Conservation (phyloP, 805 yeast species). For the Ogataea nitratoaversa region DNA sequence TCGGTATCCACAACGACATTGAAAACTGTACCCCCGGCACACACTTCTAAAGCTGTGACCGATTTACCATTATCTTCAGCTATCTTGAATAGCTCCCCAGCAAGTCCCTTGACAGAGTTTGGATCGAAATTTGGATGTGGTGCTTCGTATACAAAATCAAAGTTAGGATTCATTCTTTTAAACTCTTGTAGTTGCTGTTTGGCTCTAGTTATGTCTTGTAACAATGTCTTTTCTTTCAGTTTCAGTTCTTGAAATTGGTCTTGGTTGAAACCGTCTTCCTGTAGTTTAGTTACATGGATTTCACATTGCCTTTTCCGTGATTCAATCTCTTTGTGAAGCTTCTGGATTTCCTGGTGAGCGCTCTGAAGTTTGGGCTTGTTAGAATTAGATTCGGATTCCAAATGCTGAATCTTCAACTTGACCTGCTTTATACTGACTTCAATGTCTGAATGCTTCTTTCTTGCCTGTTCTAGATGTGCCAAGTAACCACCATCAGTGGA, state of each 20-base stretch:
- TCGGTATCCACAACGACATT: slow-evolving; percentile 91
- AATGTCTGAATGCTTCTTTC: slow-evolving; percentile 48
- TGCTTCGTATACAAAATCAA: slow-evolving; percentile 68
- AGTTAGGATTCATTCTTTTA: slow-evolving; percentile 60
- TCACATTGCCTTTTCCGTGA: slow-evolving; percentile 36
- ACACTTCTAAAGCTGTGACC: slow-evolving; percentile 82
- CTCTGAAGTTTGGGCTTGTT: slow-evolving; percentile 44
- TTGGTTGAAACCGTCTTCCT: slow-evolving; percentile 55
- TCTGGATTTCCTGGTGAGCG: slow-evolving; percentile 49
- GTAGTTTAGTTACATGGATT: slow-evolving; percentile 39
- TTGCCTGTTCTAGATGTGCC: slow-evolving; percentile 63
- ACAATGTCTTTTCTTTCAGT: slow-evolving; percentile 39
- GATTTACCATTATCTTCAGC: slow-evolving; percentile 52
- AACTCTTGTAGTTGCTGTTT: slow-evolving; percentile 48
- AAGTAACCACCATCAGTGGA: slow-evolving; percentile 72
- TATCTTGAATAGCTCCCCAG: slow-evolving; percentile 76
- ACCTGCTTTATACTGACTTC: slow-evolving; percentile 56
- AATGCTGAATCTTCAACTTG: slow-evolving; percentile 53
- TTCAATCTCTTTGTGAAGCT: slow-evolving; percentile 40
- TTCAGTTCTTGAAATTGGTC: slow-evolving; percentile 40
- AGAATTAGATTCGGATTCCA: slow-evolving; percentile 44
- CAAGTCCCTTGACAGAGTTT: slow-evolving; percentile 75
- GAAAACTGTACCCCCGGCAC: slow-evolving; percentile 89
- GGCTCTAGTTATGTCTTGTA: slow-evolving; percentile 40
- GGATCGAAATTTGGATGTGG: slow-evolving; percentile 62